These are phyloP conservation scores for Butyriboletus appendiculatus DNA, from an alignment of 1,284 basidiomycete species.

Conservation along the genomic window DNA sequence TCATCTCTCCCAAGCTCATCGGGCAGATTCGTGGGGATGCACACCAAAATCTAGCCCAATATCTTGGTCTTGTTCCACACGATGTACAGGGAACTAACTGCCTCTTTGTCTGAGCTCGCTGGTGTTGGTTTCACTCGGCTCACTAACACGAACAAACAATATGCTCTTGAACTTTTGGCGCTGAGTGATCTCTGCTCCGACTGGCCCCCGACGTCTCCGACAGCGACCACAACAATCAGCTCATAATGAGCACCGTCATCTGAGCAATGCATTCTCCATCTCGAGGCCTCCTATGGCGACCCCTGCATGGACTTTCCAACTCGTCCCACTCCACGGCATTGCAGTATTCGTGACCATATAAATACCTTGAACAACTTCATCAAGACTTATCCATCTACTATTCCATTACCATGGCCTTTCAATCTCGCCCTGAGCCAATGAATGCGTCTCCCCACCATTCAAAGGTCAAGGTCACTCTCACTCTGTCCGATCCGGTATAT, in stretches of 20 bases:
- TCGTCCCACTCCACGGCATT: not conserved
- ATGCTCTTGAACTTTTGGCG: not conserved
- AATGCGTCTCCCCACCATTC: slow-evolving; percentile 73
- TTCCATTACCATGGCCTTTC: slow-evolving; percentile 27
- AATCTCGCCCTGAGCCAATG: slow-evolving; percentile 63
- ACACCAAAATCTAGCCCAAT: not conserved
- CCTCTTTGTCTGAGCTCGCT: not conserved
- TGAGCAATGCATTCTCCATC: slow-evolving; percentile 13
- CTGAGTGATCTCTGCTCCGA: not conserved
- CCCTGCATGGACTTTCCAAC: slow-evolving; percentile 5
- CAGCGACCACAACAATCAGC: slow-evolving; percentile 5
- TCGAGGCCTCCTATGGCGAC: slow-evolving; percentile 15
- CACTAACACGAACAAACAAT: slow-evolving; percentile 22
- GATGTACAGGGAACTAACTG: not conserved
- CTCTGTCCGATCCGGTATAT: slow-evolving; percentile 55
- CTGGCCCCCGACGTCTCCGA: not conserved
- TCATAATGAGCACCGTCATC: slow-evolving; percentile 20
- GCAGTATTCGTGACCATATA: slow-evolving; percentile 11
- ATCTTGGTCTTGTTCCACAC: not conserved
- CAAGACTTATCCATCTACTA: not conserved
- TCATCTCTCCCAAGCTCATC: not conserved
- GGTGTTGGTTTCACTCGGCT: not conserved
- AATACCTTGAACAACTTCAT: slow-evolving; percentile 8
- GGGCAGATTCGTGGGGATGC: not conserved
- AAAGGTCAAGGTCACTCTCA: slow-evolving; percentile 68